Evolutionary conservation across 2,329 filamentous ascomycete species (phyloP), one percentile per base, ranked within the genome.

Genomic region (Cercospora brassicicola): DNA sequence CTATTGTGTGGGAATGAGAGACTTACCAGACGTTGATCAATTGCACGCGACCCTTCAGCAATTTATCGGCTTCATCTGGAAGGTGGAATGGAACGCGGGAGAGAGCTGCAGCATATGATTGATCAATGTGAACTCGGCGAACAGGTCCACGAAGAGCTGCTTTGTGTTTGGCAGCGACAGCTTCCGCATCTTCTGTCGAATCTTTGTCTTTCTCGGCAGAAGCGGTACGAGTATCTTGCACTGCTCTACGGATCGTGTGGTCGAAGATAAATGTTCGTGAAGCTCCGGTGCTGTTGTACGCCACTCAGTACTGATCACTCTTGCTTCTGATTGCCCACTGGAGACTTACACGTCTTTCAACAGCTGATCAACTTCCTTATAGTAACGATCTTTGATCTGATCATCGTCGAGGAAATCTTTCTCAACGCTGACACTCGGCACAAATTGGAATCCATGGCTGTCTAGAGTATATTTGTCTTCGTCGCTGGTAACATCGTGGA

Each of bases 251-350:
- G 73, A 90, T 86, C 5, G 86, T 88, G 78, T 89, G 87, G 78
- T 88, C 86, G 74, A 89, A 90, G 75, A 89, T 87, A 80, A 86
- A 84, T 71, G 88, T 77, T 23, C 83, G 82, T 2, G 84, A 79
- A 15, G 83, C 86, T 2, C 87, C 87, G 15, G 87, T 89, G 18
- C 71, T 74, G 30, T 13, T 66, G n/a, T 4, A n/a, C 8, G 42
- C 64, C 18, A 64, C 56, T 62, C 7, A 4, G 23, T 7, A 30
- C 9, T 2, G 2, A 4, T 36, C 13, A 11, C 15, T 0, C 8
- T 4, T 26, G 36, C 5, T 4, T 23, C 8, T 8, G 6, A 1
- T 18, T 23, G 23, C 23, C 23, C 23, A 23, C 23, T 23, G 23
- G 23, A 23, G 23, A 39, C 77, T 62, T 69, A 79, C 78, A 73